Evolutionary conservation across 768 basidiomycete species (phyloP), one percentile per base, ranked within the genome.

Genomic region (Leucosporidium yakuticum): DNA sequence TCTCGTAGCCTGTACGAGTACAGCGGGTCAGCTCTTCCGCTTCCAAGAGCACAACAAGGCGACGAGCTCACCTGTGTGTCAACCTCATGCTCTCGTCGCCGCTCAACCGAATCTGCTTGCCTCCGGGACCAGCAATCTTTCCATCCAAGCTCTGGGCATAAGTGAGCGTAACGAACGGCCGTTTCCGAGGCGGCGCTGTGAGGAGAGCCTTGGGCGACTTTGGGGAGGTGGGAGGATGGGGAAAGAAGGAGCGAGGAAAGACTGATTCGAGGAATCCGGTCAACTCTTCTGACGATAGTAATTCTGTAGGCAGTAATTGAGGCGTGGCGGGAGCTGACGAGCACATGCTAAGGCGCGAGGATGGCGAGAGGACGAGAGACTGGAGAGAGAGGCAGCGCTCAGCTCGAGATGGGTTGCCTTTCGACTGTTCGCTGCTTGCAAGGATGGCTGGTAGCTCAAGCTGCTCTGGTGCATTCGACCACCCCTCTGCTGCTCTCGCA

Each of bases 21-120:
- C 50, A 51, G 50, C 21, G 14, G 5, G 47, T 59, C 39, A 60
- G 59, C 59, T 20, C 23, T 19, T n/a, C 4, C 7, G 23, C 11
- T 4, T 20, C 36, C 3, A 12, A 2, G 36, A 4, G 1, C 4
- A 3, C 2, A 49, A 59, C 31, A 29, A 56, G 15, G 20, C 20
- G 19, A 34, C 17, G n/a, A 50, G 72, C 83, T 69, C 75, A 91
- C 93, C 90, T 89, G 78, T 98, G 95, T 17, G 95, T 98, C 88
- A 99, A 91, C 51, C 84, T 71, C 87, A 94, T 88, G 78, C 89
- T 91, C 74, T 96, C 89, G 56, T 81, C 79, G 11, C 95, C 90
- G 73, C 91, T 93, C 49, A 99, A 81, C 36, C 84, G 83, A 47
- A 99, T 84, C 80, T 93, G 92, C 64, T 80, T 81, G 17, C 91